phyloP scores from a whole-genome alignment of 2,329 filamentous ascomycete genomes.

The Nemania serpens region DNA sequence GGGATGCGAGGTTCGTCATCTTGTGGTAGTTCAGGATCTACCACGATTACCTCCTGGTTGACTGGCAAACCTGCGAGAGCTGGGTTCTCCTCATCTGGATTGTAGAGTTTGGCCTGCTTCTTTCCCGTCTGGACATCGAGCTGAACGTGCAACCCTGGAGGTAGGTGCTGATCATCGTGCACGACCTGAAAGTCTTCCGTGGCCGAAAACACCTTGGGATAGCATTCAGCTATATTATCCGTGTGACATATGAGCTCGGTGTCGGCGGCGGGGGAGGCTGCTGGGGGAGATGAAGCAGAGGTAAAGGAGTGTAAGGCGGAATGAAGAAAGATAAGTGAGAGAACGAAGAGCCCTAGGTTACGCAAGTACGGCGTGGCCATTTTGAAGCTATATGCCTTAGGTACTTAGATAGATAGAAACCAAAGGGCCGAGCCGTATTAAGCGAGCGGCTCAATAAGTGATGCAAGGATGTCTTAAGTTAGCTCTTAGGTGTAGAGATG shows the following conservation, averaged over 20 bases:
- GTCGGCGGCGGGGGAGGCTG: constrained; percentile 45
- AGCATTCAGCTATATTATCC: constrained; percentile 64
- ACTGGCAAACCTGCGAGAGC: constrained; percentile 56
- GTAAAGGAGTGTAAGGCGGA: constrained; percentile 31
- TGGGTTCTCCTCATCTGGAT: constrained; percentile 56
- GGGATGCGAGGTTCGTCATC: constrained; percentile 45
- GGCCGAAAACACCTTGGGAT: constrained; percentile 65
- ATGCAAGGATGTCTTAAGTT: no score
- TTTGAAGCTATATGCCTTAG: background rate
- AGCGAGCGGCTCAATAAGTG: background rate
- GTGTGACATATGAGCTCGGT: constrained; percentile 69
- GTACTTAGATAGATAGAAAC: background rate
- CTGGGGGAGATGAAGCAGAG: constrained; percentile 39
- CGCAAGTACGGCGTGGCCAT: constrained; percentile 30
- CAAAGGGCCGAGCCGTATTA: background rate
- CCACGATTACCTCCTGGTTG: constrained; percentile 57
- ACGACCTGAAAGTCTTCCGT: constrained; percentile 68
- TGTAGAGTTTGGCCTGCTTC: constrained; percentile 69
- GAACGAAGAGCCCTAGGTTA: constrained; percentile 22
- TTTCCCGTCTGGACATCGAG: constrained; percentile 66
- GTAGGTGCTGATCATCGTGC: constrained; percentile 67
- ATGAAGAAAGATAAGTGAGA: constrained; percentile 27
- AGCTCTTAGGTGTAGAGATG: background rate
- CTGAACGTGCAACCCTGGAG: constrained; percentile 67
- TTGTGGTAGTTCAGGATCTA: constrained; percentile 52